Base-by-base conservation (phyloP, 768 basidiomycete species). In the Pleurotus citrinopileatus region DNA sequence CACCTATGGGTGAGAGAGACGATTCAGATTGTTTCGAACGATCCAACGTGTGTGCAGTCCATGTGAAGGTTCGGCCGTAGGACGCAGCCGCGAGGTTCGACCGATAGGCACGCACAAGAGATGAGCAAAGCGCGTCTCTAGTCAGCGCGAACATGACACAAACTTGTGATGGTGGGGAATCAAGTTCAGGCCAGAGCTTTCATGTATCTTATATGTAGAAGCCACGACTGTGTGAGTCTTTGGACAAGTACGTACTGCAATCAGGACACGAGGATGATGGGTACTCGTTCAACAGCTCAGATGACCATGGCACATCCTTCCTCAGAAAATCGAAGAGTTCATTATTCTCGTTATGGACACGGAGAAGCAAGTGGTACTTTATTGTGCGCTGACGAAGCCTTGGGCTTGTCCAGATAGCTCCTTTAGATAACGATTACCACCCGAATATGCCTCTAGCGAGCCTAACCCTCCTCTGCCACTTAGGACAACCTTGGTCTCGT, bases 1-100 rank as follows among this genome's bases (percentile, higher is more conserved):
- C 83, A 1, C 87, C 87, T 44, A 88, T 70, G 10, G 80, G 84
- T 0, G 79, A 83, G 20, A 83, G 73, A 19, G 80, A 78, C 4
- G 84, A 84, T 12, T 71, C 61, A 13, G 77, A 75, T 58, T 77
- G 77, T 45, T 54, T 66, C 62, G 55, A 56, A 25, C 20, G 43
- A 27, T 26, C 22, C 25, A 17, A 25, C 26, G 19, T 44, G 57
- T 65, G 57, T 61, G 38, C 22, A 10, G 45, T 22, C 10, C 51
- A 45, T 47, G 25, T 19, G 47, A 38, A 28, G 29, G 2, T 20
- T 54, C 27, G 42, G 29, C 1, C 27, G 46, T 15, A 10, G 20
- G 53, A 8, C 28, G 15, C 4, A n/a, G 38, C 38, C 38, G n/a
- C 32, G 32, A 9, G 32, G 32, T 40, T 40, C 19, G 17, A n/a